phyloP scores from a whole-genome alignment of 805 yeast species.

The Sugiyamaella qingdaonensis region DNA sequence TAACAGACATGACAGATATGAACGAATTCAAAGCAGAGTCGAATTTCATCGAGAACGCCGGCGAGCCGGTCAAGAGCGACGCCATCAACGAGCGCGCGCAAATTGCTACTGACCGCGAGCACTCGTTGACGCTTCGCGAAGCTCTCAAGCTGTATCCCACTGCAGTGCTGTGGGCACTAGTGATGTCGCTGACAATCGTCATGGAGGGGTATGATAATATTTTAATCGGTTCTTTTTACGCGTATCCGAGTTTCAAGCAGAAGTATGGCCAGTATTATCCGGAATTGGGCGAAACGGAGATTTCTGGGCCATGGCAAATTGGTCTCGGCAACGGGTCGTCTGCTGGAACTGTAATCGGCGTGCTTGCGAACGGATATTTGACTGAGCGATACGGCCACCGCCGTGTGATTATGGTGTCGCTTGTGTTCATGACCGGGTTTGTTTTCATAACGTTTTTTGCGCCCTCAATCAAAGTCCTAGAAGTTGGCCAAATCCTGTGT shows the following conservation, averaged over 20 bases:
- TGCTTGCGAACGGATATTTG: conserved; percentile 41
- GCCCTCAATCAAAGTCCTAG: conserved; percentile 33
- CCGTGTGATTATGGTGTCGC: conserved; percentile 39
- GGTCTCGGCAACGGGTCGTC: conserved; percentile 28
- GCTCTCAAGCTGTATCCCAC: conserved; percentile 1
- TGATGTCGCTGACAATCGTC: conserved; percentile 40
- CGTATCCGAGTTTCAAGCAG: conserved; percentile 40
- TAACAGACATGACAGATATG: too few species aligned
- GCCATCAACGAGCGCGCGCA: conserved; percentile 1
- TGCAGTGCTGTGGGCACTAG: conserved; percentile 4
- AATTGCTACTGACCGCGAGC: conserved; percentile 2
- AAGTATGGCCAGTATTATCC: conserved; percentile 38
- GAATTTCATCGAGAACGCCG: conserved; percentile 2
- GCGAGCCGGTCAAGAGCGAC: background rate
- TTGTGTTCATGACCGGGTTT: conserved; percentile 31
- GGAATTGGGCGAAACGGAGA: conserved; percentile 26
- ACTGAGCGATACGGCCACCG: conserved; percentile 46
- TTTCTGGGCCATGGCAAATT: conserved; percentile 43
- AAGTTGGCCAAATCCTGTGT: conserved; percentile 35
- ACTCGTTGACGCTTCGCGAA: background rate
- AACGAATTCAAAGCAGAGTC: background rate
- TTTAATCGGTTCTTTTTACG: conserved; percentile 39
- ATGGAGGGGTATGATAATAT: conserved; percentile 47
- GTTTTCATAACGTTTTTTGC: conserved; percentile 44
- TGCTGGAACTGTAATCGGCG: conserved; percentile 41